A percentile compares a stretch with the other conserved stretches of the same genome.
These are phyloP conservation scores for Dothideomycetes sp. DNA, from an alignment of 2,329 filamentous ascomycete genomes.

Conservation along the genomic window DNA sequence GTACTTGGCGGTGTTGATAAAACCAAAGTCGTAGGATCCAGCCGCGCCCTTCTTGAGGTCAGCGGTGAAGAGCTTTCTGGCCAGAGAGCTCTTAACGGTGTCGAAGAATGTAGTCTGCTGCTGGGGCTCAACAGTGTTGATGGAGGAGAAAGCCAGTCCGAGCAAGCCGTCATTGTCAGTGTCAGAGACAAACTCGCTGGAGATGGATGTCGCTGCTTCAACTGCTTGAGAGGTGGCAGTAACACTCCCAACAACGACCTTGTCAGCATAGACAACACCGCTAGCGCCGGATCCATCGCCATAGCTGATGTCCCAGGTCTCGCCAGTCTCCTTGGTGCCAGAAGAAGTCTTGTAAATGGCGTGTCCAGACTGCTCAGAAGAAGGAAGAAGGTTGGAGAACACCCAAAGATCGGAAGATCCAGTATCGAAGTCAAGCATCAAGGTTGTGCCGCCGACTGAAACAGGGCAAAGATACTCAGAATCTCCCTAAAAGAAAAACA, in stretches of 20 bases:
- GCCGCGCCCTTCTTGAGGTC: conserved; percentile 41
- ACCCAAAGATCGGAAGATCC: conserved; percentile 51
- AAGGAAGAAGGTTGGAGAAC: conserved; percentile 48
- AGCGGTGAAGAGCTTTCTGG: conserved; percentile 46
- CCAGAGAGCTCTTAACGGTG: conserved; percentile 41
- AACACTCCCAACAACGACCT: conserved; percentile 49
- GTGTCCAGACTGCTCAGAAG: conserved; percentile 42
- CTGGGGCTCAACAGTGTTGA: conserved; percentile 45
- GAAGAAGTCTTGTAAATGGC: conserved; percentile 43
- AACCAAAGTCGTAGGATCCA: conserved; percentile 47
- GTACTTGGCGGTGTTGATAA: conserved; percentile 48
- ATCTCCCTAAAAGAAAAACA: not conserved
- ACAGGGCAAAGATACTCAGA: conserved; percentile 40
- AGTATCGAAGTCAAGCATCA: conserved; percentile 65
- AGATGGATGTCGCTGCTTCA: conserved; percentile 51
- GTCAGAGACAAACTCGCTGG: conserved; percentile 40
- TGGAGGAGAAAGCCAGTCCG: conserved; percentile 46
- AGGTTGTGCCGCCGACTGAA: conserved; percentile 48
- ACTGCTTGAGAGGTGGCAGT: conserved; percentile 52
- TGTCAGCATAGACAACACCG: conserved; percentile 56
- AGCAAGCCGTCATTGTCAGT: conserved; percentile 47
- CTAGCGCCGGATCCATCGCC: conserved; percentile 53
- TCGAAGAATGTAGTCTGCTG: conserved; percentile 48
- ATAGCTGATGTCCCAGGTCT: conserved; percentile 52
- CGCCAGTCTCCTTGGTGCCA: conserved; percentile 34